Conservation (phyloP, 2,329 filamentous ascomycete species). For the Decorospora gaudefroyi region DNA sequence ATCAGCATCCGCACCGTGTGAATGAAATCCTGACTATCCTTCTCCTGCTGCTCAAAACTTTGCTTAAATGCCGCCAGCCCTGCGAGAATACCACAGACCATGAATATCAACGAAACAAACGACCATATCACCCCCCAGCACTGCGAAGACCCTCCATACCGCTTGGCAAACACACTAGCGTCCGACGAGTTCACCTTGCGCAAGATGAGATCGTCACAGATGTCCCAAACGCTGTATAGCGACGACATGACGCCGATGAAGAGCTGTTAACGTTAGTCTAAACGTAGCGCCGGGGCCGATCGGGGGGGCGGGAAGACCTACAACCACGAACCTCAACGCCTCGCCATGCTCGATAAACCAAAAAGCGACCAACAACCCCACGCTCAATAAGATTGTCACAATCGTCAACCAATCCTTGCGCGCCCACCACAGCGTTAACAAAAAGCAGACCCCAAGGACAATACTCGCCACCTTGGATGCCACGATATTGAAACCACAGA, state of each 20-base stretch:
- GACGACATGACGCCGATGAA: conserved; percentile 84
- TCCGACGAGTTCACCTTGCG: conserved; percentile 81
- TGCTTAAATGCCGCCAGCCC: conserved; percentile 77
- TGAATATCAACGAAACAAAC: conserved; percentile 70
- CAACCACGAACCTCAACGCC: conserved; percentile 71
- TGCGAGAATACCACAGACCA: conserved; percentile 74
- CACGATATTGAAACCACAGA: conserved; percentile 80
- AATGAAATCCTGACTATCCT: conserved; percentile 70
- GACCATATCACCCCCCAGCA: conserved; percentile 84
- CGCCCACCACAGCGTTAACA: conserved; percentile 83
- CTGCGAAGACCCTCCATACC: conserved; percentile 77
- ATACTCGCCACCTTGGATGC: conserved; percentile 79
- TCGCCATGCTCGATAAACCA: conserved; percentile 82
- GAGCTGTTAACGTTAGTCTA: conserved; percentile 51
- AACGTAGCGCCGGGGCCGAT: too few relatives aligned
- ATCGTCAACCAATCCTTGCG: conserved; percentile 78
- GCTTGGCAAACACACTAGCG: conserved; percentile 76
- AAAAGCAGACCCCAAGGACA: conserved; percentile 71
- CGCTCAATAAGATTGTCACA: conserved; percentile 68
- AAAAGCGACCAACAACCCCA: conserved; percentile 71
- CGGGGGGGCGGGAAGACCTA: conserved; percentile 44
- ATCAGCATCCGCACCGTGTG: conserved; percentile 48
- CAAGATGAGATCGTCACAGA: conserved; percentile 79
- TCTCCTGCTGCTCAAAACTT: conserved; percentile 68
- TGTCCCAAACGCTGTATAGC: conserved; percentile 82